Evolutionary conservation across 2,329 filamentous ascomycete genomes (phyloP), one percentile per base, ranked within the genome.

Genomic region (Alternaria arbusti): DNA sequence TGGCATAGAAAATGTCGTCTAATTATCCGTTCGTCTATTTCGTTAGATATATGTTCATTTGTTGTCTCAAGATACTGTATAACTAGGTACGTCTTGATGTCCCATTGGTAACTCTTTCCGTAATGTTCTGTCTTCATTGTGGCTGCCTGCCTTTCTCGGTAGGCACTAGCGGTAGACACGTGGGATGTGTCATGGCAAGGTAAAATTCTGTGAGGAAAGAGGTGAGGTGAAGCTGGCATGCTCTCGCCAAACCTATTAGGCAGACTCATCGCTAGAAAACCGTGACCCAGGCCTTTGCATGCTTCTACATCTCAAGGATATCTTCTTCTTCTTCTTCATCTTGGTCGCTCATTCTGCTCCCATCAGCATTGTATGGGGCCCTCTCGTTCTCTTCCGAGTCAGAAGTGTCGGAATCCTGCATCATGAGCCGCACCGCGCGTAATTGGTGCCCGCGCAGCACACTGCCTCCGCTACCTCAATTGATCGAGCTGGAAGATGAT

Each of bases 391-490:
- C 23, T 28, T 36, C 25, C n/a, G 15, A 12, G n/a, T 15, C n/a
- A 26, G n/a, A 20, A n/a, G 17, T 23, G 8, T 46, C 22, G 44
- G 46, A 57, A 57, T 23, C 32, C 11, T 43, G 44, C 50, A 55
- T n/a, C 59, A 59, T 57, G 64, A 44, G 23, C 15, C 57, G 64
- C 32, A 58, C 58, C 12, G 28, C 55, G 15, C 22, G 40, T 23
- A 54, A 20, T 10, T 57, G 44, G 43, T 59, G 47, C 36, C 46
- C 30, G 32, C 59, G 59, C 47, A 62, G 17, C 22, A 40, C 58
- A 11, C 51, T 59, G 25, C 47, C 32, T 15, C 49, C 44, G 12
- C 36, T 45, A 5, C 25, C 49, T 15, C 13, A 17, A 6, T 9
- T 43, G 45, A 10, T 61, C 11, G 50, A 59, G 13, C 28, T 17